Conservation (phyloP, 2,329 filamentous ascomycete species). For the Ceratocystis cubensis region DNA sequence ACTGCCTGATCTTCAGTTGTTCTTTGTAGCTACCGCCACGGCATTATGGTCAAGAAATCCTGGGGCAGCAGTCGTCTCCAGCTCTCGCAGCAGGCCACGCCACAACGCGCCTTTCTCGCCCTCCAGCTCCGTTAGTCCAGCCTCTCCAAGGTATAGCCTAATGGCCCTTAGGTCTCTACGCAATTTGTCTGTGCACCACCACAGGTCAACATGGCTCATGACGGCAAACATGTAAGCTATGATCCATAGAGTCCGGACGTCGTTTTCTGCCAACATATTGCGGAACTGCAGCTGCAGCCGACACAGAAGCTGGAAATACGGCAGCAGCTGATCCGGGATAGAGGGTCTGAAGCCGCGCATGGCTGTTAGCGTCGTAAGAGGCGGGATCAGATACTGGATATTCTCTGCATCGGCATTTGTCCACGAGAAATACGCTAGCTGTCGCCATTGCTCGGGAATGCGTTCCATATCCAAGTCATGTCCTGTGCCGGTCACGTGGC, state of each 20-base stretch:
- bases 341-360: constrained; percentile 14
- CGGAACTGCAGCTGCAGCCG: constrained; percentile 23
- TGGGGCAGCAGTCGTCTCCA: constrained; percentile 18
- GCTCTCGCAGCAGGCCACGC: constrained; percentile 23
- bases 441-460: constrained; percentile 22
- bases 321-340: constrained; percentile 20
- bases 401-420: constrained; percentile 12
- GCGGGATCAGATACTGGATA: constrained; percentile 21
- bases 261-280: constrained; percentile 21
- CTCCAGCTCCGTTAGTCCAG: constrained; percentile 19
- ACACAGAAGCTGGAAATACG: constrained; percentile 24
- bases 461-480: constrained; percentile 21
- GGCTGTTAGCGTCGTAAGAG: constrained; percentile 18
- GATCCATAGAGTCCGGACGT: constrained; percentile 25
- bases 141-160: constrained; percentile 21
- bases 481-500: constrained; percentile 19
- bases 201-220: constrained; percentile 23
- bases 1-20: not conserved
- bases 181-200: constrained; percentile 23
- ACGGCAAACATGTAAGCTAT: constrained; percentile 25
- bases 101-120: constrained; percentile 23
- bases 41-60: not conserved
- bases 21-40: not conserved
- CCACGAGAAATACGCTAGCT: constrained; percentile 19
- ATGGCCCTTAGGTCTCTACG: constrained; percentile 23